A percentile compares a stretch with the other conserved stretches of the same genome.
Conservation (phyloP, 257 asterid genomes). For the Hygrophila difformis region DNA sequence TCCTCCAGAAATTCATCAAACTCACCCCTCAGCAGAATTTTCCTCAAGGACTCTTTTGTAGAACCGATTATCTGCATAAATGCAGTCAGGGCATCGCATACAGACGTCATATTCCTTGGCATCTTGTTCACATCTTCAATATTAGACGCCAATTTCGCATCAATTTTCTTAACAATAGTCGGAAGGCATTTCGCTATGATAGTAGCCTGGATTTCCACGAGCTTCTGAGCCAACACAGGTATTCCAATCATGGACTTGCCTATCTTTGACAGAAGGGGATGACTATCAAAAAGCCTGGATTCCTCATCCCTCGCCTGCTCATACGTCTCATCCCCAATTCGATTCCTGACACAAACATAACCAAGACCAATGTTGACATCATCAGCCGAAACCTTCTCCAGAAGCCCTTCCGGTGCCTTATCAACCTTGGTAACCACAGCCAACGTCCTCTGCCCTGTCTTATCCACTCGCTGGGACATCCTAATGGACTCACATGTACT, state of each 20-base stretch:
- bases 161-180: constrained; percentile 22
- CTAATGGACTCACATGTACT: constrained; percentile 23
- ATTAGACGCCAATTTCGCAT: constrained; percentile 14
- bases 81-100: constrained; percentile 21
- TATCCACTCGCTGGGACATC: constrained; percentile 29
- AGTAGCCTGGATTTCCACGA: constrained; percentile 27
- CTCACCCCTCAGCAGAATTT: constrained; percentile 18
- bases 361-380: too few relatives aligned
- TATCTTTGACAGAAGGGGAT: constrained; percentile 22
- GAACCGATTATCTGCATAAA: constrained; percentile 21
- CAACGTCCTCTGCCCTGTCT: constrained; percentile 22
- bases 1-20: constrained; percentile 26
- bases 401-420: constrained; percentile 24
- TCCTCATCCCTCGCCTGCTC: constrained; percentile 24
- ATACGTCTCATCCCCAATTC: constrained; percentile 18
- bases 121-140: constrained; percentile 19
- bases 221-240: constrained; percentile 26
- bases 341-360: constrained; percentile 21
- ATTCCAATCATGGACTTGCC: constrained; percentile 24
- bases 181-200: constrained; percentile 25
- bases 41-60: constrained; percentile 21
- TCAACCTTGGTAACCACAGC: constrained; percentile 30
- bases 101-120: constrained; percentile 17
- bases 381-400: constrained; percentile 22
- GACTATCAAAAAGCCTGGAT: constrained; percentile 18